A percentile compares a stretch with the other conserved stretches of the same genome.
Evolutionary conservation across 352 stramenopile genomes (phyloP).

Genomic region (Phytopythium cucurbitacearum): DNA sequence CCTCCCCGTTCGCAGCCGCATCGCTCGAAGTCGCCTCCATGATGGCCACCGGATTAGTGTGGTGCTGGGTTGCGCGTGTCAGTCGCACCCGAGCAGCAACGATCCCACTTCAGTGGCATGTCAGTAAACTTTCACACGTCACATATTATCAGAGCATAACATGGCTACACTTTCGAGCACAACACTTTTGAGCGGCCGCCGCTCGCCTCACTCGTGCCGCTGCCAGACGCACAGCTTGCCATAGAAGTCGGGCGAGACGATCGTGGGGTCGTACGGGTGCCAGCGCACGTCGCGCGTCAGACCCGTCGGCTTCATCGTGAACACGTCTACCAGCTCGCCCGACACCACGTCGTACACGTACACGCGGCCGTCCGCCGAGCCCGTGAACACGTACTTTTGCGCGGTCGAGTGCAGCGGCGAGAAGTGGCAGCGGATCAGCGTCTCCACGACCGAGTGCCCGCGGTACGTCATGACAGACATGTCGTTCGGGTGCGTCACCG

Average conservation of each 20-base stretch:
- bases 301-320: conserved; percentile 72
- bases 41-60: too few species aligned
- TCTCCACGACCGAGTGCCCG: conserved; percentile 76
- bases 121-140: not conserved
- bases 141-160: not conserved
- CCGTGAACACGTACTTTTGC: conserved; percentile 85
- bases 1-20: too few species aligned
- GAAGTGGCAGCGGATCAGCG: conserved; percentile 82
- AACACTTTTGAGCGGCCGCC: not conserved
- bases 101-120: too few species aligned
- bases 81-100: too few species aligned
- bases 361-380: conserved; percentile 76
- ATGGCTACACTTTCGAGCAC: not conserved
- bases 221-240: conserved; percentile 84
- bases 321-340: conserved; percentile 69
- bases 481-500: conserved; percentile 66
- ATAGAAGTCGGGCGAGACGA: conserved; percentile 84
- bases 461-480: conserved; percentile 83
- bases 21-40: too few species aligned
- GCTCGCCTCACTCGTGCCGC: conserved; percentile 35
- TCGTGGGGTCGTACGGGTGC: conserved; percentile 77
- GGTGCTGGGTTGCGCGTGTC: too few species aligned
- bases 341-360: conserved; percentile 81
- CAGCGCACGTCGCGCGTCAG: conserved; percentile 82
- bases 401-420: conserved; percentile 83